phyloP scores from a whole-genome alignment of 192 early-diverging fungal genomes.

The Pilaira anomala region DNA sequence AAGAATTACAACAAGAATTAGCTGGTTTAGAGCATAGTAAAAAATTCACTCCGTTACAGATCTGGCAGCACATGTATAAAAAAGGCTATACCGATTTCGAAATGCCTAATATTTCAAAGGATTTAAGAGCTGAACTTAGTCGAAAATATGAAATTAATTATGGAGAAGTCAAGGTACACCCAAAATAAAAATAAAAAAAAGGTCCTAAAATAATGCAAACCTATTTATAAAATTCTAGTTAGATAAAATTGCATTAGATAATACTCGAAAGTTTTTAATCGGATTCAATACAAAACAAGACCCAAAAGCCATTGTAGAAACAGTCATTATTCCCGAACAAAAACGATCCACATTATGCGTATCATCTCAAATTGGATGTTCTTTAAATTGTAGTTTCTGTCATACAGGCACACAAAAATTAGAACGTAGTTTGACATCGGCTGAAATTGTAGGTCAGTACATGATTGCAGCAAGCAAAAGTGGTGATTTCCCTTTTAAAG shows the following conservation, averaged over 20 bases:
- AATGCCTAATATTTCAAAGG: constrained; percentile 61
- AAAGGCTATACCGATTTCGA: constrained; percentile 61
- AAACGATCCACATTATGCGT: constrained; percentile 72
- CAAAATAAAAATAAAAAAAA: constrained; percentile 4
- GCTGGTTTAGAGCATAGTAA: constrained; percentile 29
- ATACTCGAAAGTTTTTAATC: constrained; percentile 62
- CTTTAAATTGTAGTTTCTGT: constrained; percentile 83
- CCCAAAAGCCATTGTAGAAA: constrained; percentile 62
- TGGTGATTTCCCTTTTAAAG: constrained; percentile 58
- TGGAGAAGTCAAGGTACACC: constrained; percentile 54
- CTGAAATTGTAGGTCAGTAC: constrained; percentile 69
- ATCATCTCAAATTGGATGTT: constrained; percentile 83
- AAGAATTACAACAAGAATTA: constrained; percentile 35
- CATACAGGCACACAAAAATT: constrained; percentile 89
- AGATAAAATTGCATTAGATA: constrained; percentile 51
- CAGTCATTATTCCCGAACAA: constrained; percentile 74
- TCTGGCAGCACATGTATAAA: constrained; percentile 46
- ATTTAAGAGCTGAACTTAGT: constrained; percentile 46
- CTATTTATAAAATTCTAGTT: constrained; percentile 14
- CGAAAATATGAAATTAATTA: constrained; percentile 52
- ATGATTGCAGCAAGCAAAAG: constrained; percentile 59
- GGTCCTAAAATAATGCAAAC: neutral
- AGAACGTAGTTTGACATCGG: constrained; percentile 66
- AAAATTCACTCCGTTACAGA: constrained; percentile 41
- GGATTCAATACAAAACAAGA: constrained; percentile 50